Base-by-base conservation (phyloP, 2,329 filamentous ascomycete genomes). In the Pestalotiopsis fici region DNA sequence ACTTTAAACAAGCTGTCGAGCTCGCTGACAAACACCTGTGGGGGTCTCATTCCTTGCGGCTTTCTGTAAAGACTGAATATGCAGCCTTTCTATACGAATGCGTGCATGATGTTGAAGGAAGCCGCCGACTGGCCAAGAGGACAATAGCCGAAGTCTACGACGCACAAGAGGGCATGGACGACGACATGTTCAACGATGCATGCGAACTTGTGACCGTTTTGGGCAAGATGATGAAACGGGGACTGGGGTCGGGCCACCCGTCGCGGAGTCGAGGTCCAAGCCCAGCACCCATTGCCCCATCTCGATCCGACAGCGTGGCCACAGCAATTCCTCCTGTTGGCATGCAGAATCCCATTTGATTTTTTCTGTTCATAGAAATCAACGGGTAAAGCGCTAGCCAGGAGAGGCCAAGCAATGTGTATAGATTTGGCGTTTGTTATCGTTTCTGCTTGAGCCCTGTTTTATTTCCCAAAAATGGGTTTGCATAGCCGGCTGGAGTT, bases 61-160 rank as follows among this genome's bases (percentile, higher is more conserved):
- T 99, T 0, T 97, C 93, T 0, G 91, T 97, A 64, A 96, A 96
- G 74, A 91, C 97, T 1, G 96, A 99, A 78, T 97, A 97, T 77
- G 90, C 93, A 15, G 95, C 95, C 0, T 99, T 98, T 77, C 83
- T 98, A 1, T 98, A 95, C 83, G 96, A 98, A 76, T 98, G 95
- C 75, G 86, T 93, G 2, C 93, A 96, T 76, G 94, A 98, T 73
- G 85, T 88, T 59, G 90, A 95, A 25, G 89, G 85, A 43, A 94
- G 93, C 64, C 87, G 95, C 37, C 87, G 88, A 65, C 80, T 98
- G 15, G 95, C 96, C 12, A 91, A 93, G 74, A 87, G 90, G 47
- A 93, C 95, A 3, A 96, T 98, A 69, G 87, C 92, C 55, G 94
- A 97, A 73, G 95, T 98, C 1, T 98, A 98, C 76, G 92, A 94